These are phyloP conservation scores for Soucietia sequanensis DNA, from an alignment of 805 yeast species.

Conservation along the genomic window DNA sequence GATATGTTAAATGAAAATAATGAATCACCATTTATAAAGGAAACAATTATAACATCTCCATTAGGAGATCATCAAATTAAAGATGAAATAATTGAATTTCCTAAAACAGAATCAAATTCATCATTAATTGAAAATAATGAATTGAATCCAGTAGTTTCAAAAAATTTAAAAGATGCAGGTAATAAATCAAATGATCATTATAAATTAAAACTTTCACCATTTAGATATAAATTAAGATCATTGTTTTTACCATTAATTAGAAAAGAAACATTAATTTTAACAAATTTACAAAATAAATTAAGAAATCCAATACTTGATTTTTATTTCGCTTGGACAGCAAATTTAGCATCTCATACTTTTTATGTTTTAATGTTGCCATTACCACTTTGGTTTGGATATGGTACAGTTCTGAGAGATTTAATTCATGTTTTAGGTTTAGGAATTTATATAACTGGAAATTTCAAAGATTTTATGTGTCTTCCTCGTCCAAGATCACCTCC, in stretches of 20 bases:
- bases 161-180: slow-evolving; percentile 62
- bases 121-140: neutral
- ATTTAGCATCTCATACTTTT: slow-evolving; percentile 90
- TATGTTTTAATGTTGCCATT: slow-evolving; percentile 86
- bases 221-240: slow-evolving; percentile 55
- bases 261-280: slow-evolving; percentile 62
- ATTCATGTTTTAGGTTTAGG: slow-evolving; percentile 64
- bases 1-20: slow-evolving; percentile 1
- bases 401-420: slow-evolving; percentile 56
- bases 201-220: slow-evolving; percentile 51
- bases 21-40: neutral
- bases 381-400: slow-evolving; percentile 77
- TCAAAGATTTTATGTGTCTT: slow-evolving; percentile 82
- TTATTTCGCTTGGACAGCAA: slow-evolving; percentile 85
- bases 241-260: slow-evolving; percentile 55
- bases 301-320: slow-evolving; percentile 57
- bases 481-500: slow-evolving; percentile 96
- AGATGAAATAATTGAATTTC: too few species aligned
- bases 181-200: slow-evolving; percentile 68
- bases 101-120: too few species aligned
- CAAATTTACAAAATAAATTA: slow-evolving; percentile 49
- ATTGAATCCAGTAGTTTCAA: slow-evolving; percentile 1
- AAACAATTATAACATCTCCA: neutral
- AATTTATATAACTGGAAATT: slow-evolving; percentile 65
- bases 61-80: too few species aligned